Base-by-base conservation (phyloP, 345 rosid species). In the Reutealis trisperma region DNA sequence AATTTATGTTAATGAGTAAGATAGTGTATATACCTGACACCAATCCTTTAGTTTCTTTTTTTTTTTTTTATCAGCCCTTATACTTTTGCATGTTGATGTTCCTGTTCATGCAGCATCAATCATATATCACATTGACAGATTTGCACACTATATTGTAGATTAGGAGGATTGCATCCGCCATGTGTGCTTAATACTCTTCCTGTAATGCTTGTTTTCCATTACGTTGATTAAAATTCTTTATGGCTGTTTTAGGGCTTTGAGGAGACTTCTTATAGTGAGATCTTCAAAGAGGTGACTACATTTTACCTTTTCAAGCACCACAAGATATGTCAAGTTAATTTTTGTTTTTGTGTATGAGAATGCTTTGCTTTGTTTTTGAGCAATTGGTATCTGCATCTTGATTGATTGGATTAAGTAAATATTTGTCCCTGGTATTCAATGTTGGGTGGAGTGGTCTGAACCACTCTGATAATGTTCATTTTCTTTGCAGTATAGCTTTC, bases 211-310 rank as follows among this genome's bases (percentile, higher is more conserved):
- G 42, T 71, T 51, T 47, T 77, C 45, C 10, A 19, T 67, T 21
- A 45, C 9, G 45, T 62, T 84, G 57, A 76, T 45, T 69, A 30
- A 65, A 19, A 15, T 60, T 63, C 70, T 75, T 64, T 75, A 3
- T 75, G 76, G 27, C 66, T 74, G 64, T 58, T 86, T 37, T 55
- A 96, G 98, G 97, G 95, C 61, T 96, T 92, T 14, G 84, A 84
- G 88, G 88, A 90, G 77, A 81, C 80, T 63, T 88, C 94, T 82
- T 64, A 83, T 63, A 92, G 97, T 27, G 81, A 80, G 73, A 80
- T 92, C 75, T 96, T 93, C 82, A 88, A 92, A 83, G 98, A 96
- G 95, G 98, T 96, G 76, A 85, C 86, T 74, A 34, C 63, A 61
- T 58, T 52, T 76, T n/a, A 4, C 58, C 66, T 66, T 42, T 62